Evolutionary conservation across 768 basidiomycete species (phyloP).

Genomic region (Gloeophyllum trabeum): DNA sequence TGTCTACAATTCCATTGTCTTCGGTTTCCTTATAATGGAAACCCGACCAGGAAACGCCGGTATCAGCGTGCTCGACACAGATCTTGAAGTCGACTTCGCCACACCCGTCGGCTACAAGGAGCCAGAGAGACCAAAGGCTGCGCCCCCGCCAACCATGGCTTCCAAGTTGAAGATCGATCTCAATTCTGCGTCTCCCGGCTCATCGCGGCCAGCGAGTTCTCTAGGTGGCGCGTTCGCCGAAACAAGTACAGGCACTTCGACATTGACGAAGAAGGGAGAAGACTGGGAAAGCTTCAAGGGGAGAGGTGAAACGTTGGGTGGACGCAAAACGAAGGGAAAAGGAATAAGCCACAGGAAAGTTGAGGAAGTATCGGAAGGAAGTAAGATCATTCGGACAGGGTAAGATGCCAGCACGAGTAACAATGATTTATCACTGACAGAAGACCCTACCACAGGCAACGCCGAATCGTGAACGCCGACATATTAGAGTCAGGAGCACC

Average conservation of each 20-base stretch:
- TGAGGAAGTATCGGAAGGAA: conserved; percentile 67
- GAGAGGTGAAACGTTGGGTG: conserved; percentile 81
- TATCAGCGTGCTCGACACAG: conserved; percentile 86
- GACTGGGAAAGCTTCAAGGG: conserved; percentile 97
- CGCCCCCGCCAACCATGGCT: conserved; percentile 85
- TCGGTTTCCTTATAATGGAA: conserved; percentile 95
- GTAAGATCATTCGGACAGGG: conserved; percentile 90
- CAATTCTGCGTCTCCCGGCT: conserved; percentile 76
- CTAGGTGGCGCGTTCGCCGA: conserved; percentile 58
- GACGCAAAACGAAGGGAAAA: conserved; percentile 91
- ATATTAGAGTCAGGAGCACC: conserved; percentile 62
- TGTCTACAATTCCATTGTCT: conserved; percentile 90
- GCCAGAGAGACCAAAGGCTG: conserved; percentile 77
- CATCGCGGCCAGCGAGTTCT: conserved; percentile 70
- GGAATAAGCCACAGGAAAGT: conserved; percentile 78
- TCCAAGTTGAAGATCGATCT: conserved; percentile 93
- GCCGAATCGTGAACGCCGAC: conserved; percentile 74
- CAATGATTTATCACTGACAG: no score
- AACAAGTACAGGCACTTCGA: conserved; percentile 29
- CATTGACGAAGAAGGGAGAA: conserved; percentile 67
- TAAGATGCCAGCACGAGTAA: no score
- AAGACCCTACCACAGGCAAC: no score
- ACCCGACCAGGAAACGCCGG: conserved; percentile 77
- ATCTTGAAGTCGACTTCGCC: conserved; percentile 97
- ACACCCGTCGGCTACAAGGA: conserved; percentile 90